Conservation (phyloP, 768 basidiomycete species). For the Mrakia hoshinonis region DNA sequence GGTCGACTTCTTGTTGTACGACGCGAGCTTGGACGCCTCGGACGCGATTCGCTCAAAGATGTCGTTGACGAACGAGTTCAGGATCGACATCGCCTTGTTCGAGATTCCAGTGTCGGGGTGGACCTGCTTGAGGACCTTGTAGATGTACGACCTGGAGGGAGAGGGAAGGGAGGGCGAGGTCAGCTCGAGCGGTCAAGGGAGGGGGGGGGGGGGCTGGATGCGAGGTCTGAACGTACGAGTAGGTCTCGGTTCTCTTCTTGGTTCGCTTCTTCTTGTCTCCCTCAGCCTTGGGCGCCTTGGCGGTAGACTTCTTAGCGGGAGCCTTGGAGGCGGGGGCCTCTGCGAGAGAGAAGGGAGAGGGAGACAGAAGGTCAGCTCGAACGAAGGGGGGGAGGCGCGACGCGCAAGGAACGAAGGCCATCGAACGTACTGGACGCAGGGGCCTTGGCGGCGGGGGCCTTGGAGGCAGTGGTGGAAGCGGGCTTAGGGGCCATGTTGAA, state of each 20-base stretch:
- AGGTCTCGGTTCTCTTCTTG: conserved; percentile 29
- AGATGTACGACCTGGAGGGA: not conserved
- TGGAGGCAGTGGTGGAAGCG: conserved; percentile 29
- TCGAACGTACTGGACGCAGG: conserved; percentile 54
- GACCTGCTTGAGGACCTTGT: conserved; percentile 83
- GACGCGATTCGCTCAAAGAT: conserved; percentile 88
- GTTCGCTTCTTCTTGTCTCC: conserved; percentile 29
- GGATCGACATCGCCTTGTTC: conserved; percentile 88
- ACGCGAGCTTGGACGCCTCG: conserved; percentile 85
- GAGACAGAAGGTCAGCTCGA: not conserved
- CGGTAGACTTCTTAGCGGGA: conserved; percentile 67
- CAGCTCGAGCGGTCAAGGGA: not conserved
- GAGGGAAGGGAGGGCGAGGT: not conserved
- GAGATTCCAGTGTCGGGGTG: conserved; percentile 99
- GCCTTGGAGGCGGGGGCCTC: conserved; percentile 60
- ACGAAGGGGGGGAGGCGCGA: not conserved
- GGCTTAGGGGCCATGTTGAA: conserved; percentile 24
- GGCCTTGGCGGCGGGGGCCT: conserved; percentile 29
- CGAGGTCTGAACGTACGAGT: conserved; percentile 43
- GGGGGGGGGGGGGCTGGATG: conserved; percentile 35
- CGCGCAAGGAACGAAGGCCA: not conserved
- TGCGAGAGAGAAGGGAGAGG: too few species aligned
- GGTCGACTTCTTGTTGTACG: conserved; percentile 97
- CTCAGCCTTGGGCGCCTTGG: conserved; percentile 47
- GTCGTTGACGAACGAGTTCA: conserved; percentile 87